A percentile compares a stretch with the other conserved stretches of the same genome.
These are phyloP conservation scores for Aureobasidium sp. DNA, from an alignment of 2,329 filamentous ascomycete species.

Conservation along the genomic window DNA sequence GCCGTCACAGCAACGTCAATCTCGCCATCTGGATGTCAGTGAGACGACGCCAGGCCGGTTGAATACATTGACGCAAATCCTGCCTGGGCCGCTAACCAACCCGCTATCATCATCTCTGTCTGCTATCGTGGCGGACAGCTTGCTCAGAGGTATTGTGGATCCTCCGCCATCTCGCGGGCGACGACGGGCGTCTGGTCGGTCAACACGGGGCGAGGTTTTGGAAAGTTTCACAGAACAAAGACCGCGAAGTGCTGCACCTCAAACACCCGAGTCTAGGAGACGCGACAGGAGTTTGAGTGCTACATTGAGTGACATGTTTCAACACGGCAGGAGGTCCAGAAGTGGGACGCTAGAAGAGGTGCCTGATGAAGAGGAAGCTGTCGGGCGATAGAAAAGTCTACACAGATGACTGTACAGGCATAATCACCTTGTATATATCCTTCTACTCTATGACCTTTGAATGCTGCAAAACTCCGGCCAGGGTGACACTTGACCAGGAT, in stretches of 20 bases:
- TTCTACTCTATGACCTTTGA: too few relatives aligned
- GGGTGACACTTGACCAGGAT: too few relatives aligned
- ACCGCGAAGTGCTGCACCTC: not conserved
- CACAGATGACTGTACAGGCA: too few relatives aligned
- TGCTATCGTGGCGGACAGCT: conserved; percentile 57
- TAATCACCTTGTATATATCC: too few relatives aligned
- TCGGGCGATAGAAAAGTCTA: not conserved
- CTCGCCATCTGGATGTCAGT: conserved; percentile 25
- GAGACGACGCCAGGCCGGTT: conserved; percentile 30
- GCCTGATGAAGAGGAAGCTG: conserved; percentile 10
- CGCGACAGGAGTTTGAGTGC: conserved; percentile 12
- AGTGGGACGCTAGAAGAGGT: conserved; percentile 5
- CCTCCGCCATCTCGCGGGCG: conserved; percentile 17
- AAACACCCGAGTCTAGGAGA: not conserved
- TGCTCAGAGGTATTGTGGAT: conserved; percentile 47
- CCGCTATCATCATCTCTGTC: conserved; percentile 55
- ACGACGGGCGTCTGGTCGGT: not conserved
- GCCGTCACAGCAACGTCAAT: conserved; percentile 17
- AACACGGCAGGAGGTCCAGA: not conserved
- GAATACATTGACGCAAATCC: conserved; percentile 42
- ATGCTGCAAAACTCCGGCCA: too few relatives aligned
- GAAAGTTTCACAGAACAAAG: not conserved
- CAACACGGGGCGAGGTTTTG: not conserved
- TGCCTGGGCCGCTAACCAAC: conserved; percentile 52
- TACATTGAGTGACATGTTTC: conserved; percentile 11